Conservation (phyloP, 768 basidiomycete genomes). For the Phallus indusiatus region DNA sequence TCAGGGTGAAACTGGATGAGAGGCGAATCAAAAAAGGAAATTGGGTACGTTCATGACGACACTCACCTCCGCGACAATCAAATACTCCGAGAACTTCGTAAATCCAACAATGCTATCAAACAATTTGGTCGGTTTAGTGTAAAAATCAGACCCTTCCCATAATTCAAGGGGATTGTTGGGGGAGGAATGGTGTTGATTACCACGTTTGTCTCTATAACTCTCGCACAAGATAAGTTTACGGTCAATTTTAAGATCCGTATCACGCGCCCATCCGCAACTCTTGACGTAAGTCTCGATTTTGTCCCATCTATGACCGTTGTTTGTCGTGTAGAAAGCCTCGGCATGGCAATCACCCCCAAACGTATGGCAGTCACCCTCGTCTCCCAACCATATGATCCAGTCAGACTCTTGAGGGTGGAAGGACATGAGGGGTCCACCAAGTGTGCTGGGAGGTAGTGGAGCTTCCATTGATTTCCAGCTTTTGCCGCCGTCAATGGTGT, state of each 20-base stretch:
- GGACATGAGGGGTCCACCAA: slow-evolving; percentile 65
- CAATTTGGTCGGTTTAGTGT: slow-evolving; percentile 55
- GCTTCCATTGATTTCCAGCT: slow-evolving; percentile 52
- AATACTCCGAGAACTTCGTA: slow-evolving; percentile 93
- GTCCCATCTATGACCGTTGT: slow-evolving; percentile 74
- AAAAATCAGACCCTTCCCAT: slow-evolving; percentile 69
- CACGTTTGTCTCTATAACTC: slow-evolving; percentile 72
- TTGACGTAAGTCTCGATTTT: slow-evolving; percentile 77
- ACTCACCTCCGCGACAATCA: slow-evolving; percentile 85
- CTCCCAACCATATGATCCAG: slow-evolving; percentile 83
- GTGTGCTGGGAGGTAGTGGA: slow-evolving; percentile 69
- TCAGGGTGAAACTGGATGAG: slow-evolving; percentile 37
- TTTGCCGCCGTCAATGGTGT: slow-evolving; percentile 76
- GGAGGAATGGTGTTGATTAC: slow-evolving; percentile 54
- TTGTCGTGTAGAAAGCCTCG: slow-evolving; percentile 59
- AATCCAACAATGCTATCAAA: slow-evolving; percentile 91
- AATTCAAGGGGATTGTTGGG: slow-evolving; percentile 64
- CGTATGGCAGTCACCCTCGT: slow-evolving; percentile 47
- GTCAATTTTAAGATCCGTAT: slow-evolving; percentile 69
- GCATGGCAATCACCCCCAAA: slow-evolving; percentile 52
- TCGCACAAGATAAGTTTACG: slow-evolving; percentile 89
- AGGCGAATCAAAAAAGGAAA: too few species aligned
- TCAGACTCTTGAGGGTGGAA: slow-evolving; percentile 81
- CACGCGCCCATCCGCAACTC: slow-evolving; percentile 89
- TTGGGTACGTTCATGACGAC: too few species aligned